A percentile compares a stretch with the other conserved stretches of the same genome.
These are phyloP conservation scores for Penicillium digitatum DNA, from an alignment of 2,329 filamentous ascomycete species.

Conservation along the genomic window DNA sequence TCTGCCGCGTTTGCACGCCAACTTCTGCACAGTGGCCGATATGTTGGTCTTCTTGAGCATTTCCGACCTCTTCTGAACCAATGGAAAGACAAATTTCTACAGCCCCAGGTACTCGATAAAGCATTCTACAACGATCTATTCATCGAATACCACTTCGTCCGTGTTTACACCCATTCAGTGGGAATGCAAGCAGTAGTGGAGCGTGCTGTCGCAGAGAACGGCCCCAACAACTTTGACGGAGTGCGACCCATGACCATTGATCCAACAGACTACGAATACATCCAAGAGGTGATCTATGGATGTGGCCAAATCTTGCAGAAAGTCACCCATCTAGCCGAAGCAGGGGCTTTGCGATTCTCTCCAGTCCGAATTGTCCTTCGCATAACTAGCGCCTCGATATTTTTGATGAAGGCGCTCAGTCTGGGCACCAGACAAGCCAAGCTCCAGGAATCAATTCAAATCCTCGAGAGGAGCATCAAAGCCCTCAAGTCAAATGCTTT, in stretches of 20 bases:
- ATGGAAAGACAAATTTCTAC: slow-evolving; percentile 38
- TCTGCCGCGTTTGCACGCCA: slow-evolving; percentile 35
- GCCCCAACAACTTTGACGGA: slow-evolving; percentile 32
- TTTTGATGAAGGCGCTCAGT: slow-evolving; percentile 51
- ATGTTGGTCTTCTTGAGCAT: slow-evolving; percentile 48
- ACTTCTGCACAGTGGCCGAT: slow-evolving; percentile 46
- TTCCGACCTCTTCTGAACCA: slow-evolving; percentile 38
- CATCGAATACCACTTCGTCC: slow-evolving; percentile 51
- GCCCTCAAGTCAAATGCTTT: slow-evolving; percentile 48
- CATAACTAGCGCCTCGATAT: slow-evolving; percentile 54
- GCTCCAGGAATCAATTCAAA: slow-evolving; percentile 47
- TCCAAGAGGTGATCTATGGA: slow-evolving; percentile 54
- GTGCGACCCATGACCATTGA: slow-evolving; percentile 46
- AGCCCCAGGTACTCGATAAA: slow-evolving; percentile 29
- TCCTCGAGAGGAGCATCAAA: slow-evolving; percentile 48
- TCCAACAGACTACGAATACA: slow-evolving; percentile 52
- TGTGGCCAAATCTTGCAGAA: slow-evolving; percentile 52
- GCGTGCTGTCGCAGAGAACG: slow-evolving; percentile 43
- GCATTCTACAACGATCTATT: slow-evolving; percentile 49
- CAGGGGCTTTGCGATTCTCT: slow-evolving; percentile 47
- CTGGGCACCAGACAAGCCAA: slow-evolving; percentile 50
- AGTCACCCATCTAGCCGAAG: slow-evolving; percentile 48
- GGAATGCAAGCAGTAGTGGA: slow-evolving; percentile 57
- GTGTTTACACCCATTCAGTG: slow-evolving; percentile 45
- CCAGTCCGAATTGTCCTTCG: slow-evolving; percentile 54